phyloP scores from a whole-genome alignment of 1,284 basidiomycete genomes.

The Apiotrichum mycotoxinovorans region DNA sequence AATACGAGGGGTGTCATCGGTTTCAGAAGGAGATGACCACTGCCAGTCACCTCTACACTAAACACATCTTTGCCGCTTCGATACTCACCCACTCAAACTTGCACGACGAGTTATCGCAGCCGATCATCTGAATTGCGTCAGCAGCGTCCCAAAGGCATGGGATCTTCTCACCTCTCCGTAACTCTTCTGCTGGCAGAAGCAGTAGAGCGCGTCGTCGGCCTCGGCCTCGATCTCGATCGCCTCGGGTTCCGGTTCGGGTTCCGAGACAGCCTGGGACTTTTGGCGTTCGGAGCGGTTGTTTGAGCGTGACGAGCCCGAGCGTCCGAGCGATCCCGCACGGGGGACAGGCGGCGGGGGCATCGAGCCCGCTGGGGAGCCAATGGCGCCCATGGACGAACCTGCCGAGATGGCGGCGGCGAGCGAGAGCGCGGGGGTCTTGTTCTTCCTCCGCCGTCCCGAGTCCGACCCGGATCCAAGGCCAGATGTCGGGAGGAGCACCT shows the following conservation, averaged over 20 bases:
- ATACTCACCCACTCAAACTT: slow-evolving; percentile 80
- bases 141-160: too few relatives aligned
- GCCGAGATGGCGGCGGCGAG: slow-evolving; percentile 11
- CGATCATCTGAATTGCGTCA: too few relatives aligned
- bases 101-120: slow-evolving; percentile 79
- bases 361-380: neutral
- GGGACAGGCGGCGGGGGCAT: slow-evolving; percentile 12
- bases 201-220: slow-evolving; percentile 64
- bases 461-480: slow-evolving; percentile 35
- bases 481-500: slow-evolving; percentile 36
- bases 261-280: slow-evolving; percentile 18
- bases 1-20: too few relatives aligned
- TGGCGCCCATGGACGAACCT: slow-evolving; percentile 4
- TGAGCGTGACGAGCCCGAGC: neutral
- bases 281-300: slow-evolving; percentile 12
- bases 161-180: too few relatives aligned
- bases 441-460: slow-evolving; percentile 12
- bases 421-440: slow-evolving; percentile 7
- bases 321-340: slow-evolving; percentile 5
- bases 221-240: slow-evolving; percentile 32
- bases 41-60: too few relatives aligned
- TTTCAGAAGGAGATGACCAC: too few relatives aligned
- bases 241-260: slow-evolving; percentile 27
- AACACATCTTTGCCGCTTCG: too few relatives aligned
- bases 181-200: slow-evolving; percentile 79